Percentiles rank a stretch among this genome's conserved stretches.
phyloP scores from a whole-genome alignment of 169 alveolate species.

The Pseudocohnilembus persalinus region DNA sequence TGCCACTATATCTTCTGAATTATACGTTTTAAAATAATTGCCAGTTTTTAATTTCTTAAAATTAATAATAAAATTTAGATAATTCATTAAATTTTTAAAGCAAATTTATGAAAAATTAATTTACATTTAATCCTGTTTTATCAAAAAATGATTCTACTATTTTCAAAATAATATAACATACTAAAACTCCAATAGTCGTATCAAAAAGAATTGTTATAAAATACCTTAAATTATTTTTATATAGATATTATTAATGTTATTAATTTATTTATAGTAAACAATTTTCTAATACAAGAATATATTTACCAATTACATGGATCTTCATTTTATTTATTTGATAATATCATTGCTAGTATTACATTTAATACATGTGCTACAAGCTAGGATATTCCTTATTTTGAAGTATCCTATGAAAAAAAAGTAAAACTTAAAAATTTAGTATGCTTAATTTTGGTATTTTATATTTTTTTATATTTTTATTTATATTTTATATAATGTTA shows the following conservation, averaged over 20 bases:
- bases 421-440: neutral
- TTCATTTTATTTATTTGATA: neutral
- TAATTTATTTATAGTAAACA: too few relatives aligned
- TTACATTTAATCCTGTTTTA: neutral
- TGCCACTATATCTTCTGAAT: neutral
- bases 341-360: neutral
- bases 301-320: neutral
- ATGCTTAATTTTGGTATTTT: too few relatives aligned
- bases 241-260: too few relatives aligned
- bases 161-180: neutral
- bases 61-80: too few relatives aligned
- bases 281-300: neutral
- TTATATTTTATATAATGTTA: too few relatives aligned
- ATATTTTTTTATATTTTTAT: too few relatives aligned
- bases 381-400: neutral
- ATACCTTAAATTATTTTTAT: neutral
- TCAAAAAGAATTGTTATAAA: neutral
- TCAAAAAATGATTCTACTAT: neutral
- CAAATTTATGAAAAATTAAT: too few relatives aligned
- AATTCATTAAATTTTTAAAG: too few relatives aligned
- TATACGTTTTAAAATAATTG: too few relatives aligned
- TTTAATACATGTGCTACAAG: neutral
- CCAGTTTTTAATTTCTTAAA: neutral
- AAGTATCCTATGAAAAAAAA: neutral
- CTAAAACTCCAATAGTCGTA: neutral